Base-by-base conservation (phyloP, 2,329 filamentous ascomycete genomes). In the Calonectria pteridis region DNA sequence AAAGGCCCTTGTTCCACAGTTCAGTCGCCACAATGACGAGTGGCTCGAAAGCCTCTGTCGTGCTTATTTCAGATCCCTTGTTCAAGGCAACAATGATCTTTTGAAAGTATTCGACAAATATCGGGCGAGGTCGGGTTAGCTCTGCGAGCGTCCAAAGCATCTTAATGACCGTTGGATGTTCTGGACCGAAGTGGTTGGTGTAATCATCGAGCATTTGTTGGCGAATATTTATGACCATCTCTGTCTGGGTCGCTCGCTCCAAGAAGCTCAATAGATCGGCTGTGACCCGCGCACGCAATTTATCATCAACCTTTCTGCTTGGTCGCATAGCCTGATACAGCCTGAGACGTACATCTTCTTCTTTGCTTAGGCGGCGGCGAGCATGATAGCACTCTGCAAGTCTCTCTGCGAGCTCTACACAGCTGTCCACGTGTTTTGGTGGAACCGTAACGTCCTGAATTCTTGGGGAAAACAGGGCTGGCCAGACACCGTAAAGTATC, bases 351-450 rank as follows among this genome's bases (percentile, higher is more conserved):
- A 62, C 14, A 40, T 62, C 55, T 23, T 62, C 55, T 16, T 62
- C 55, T 11, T 62, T 62, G 6, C 33, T 40, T 13, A 62, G 33
- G 6, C 55, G 55, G 14, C 55, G 55, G 14, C 55, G 55, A 40
- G 55, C 55, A 40, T 62, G 55, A 26, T 62, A 62, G 23, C 55
- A 62, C 55, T 62, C 55, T 4, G 55, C 55, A 11, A 62, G 55
- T 40, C 55, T n/a, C 23, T 62, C 55, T 6, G 55, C 55, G 6
- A 62, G 35, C 16, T 62, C 35, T 13, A 62, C 55, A 29, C 55
- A 62, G 16, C 33, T 62, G 29, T 62, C 55, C 55, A 62, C 55
- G 13, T 62, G 35, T 14, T 62, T 62, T 23, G 55, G 55, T 6
- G 55, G 55, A 20, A 37, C 33, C 9, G 55, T 62, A 1, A 62